Evolutionary conservation across 2,329 filamentous ascomycete species (phyloP).

Genomic region (Colletotrichum abscissum): DNA sequence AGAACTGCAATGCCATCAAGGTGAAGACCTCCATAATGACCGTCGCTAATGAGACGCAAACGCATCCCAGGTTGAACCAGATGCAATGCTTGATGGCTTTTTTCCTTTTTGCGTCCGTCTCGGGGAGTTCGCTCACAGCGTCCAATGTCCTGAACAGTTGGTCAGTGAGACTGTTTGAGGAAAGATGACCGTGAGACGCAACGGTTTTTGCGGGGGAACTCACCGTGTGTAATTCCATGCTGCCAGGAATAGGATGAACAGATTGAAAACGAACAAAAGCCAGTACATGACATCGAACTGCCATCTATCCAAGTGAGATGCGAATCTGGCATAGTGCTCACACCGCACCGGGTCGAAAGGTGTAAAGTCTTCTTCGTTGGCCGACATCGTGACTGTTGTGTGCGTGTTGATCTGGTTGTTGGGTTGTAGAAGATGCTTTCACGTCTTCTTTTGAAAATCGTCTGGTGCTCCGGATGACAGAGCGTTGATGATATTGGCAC

Average conservation of each 20-base stretch:
- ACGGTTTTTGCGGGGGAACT: constrained; percentile 31
- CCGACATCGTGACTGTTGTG: constrained; percentile 11
- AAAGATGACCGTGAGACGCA: neutral
- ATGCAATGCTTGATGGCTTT: constrained; percentile 53
- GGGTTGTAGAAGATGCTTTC: neutral
- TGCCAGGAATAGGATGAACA: constrained; percentile 56
- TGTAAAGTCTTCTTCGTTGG: constrained; percentile 28
- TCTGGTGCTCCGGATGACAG: constrained; percentile 26
- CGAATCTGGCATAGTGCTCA: constrained; percentile 55
- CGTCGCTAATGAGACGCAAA: constrained; percentile 54
- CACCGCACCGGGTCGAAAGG: constrained; percentile 43
- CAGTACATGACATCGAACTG: constrained; percentile 61
- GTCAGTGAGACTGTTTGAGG: constrained; percentile 4
- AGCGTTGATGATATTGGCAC: constrained; percentile 1
- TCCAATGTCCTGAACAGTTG: constrained; percentile 47
- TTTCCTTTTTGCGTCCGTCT: constrained; percentile 49
- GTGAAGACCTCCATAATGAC: constrained; percentile 66
- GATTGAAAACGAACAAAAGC: constrained; percentile 56
- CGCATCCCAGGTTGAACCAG: constrained; percentile 55
- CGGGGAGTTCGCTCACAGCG: constrained; percentile 45
- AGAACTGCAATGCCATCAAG: constrained; percentile 67
- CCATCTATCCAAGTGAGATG: constrained; percentile 51
- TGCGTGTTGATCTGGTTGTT: neutral
- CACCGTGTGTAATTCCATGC: constrained; percentile 55
- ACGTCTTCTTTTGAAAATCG: constrained; percentile 11